These are phyloP conservation scores for Neurospora sp. DNA, from an alignment of 495 filamentous ascomycete species.

Conservation along the genomic window DNA sequence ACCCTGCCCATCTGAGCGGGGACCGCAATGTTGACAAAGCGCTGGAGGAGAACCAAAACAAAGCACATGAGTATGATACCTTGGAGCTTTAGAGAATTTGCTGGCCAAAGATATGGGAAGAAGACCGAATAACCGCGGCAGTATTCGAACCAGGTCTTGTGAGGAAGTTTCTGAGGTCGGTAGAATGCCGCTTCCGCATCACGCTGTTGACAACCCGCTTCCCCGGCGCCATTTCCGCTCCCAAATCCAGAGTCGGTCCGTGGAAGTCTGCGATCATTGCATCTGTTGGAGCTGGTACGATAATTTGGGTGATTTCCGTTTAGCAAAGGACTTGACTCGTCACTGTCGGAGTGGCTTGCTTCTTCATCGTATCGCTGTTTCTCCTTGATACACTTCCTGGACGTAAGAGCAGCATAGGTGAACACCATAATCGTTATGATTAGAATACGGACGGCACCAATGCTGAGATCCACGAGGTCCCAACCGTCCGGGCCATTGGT, in stretches of 20 bases:
- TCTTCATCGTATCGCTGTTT: conserved; percentile 30
- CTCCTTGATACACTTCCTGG: conserved; percentile 22
- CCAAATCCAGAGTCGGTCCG: conserved; percentile 14
- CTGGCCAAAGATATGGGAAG: conserved; percentile 91
- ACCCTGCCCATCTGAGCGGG: conserved; percentile 68
- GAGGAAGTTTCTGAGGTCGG: conserved; percentile 35
- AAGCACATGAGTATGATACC: conserved; percentile 72
- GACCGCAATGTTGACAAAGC: conserved; percentile 70
- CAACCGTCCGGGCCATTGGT: conserved; percentile 26
- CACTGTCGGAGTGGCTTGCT: conserved; percentile 31
- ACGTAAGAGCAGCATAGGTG: conserved; percentile 28
- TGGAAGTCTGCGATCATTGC: conserved; percentile 1
- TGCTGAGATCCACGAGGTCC: conserved; percentile 41
- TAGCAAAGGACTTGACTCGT: conserved; percentile 42
- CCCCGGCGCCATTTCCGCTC: conserved; percentile 14
- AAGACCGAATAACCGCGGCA: conserved; percentile 77
- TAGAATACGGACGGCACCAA: conserved; percentile 33
- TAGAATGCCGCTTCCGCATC: conserved; percentile 43
- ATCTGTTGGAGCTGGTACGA: conserved; percentile 21
- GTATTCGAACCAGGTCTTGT: conserved; percentile 56
- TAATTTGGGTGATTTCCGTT: conserved; percentile 22
- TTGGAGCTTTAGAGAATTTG: conserved; percentile 61
- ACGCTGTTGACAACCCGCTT: conserved; percentile 23
- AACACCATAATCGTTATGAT: conserved; percentile 25
- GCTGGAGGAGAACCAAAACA: conserved; percentile 61